A percentile compares a stretch with the other conserved stretches of the same genome.
Evolutionary conservation across 495 filamentous ascomycete species (phyloP).

Genomic region (Xylaria telfairii): DNA sequence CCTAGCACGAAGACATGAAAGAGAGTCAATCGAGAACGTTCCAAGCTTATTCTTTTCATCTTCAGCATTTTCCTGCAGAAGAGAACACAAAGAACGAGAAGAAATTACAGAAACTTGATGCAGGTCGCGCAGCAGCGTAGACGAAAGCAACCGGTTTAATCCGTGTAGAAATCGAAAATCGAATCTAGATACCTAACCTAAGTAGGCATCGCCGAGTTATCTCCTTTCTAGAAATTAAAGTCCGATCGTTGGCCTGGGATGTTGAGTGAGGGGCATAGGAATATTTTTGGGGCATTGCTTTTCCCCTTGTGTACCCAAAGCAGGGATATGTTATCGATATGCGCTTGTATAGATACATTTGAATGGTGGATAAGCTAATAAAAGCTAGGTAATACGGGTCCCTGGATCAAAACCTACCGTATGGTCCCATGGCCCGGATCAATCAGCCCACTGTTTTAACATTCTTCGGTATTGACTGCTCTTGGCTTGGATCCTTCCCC

Average conservation of each 20-base stretch:
- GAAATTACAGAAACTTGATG: neutral
- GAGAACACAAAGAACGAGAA: neutral
- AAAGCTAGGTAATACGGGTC: neutral
- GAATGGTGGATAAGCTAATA: neutral
- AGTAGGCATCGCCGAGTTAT: neutral
- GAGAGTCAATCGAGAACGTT: neutral
- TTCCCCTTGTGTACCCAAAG: neutral
- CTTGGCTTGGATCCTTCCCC: conserved; percentile 1
- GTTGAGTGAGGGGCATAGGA: neutral
- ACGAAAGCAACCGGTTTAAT: neutral
- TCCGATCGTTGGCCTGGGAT: neutral
- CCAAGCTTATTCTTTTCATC: neutral
- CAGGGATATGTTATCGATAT: conserved; percentile 16
- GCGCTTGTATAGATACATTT: neutral
- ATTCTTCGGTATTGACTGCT: neutral
- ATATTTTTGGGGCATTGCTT: neutral
- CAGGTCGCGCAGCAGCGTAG: neutral
- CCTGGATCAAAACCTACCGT: too few relatives aligned
- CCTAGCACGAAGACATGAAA: too few relatives aligned
- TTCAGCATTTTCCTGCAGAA: neutral
- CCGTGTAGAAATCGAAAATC: too few relatives aligned
- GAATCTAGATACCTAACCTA: neutral
- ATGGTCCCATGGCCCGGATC: neutral
- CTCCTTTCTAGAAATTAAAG: neutral
- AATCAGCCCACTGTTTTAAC: conserved; percentile 21